These are phyloP conservation scores for Amauroascus niger DNA, from an alignment of 2,329 filamentous ascomycete species.

Conservation along the genomic window DNA sequence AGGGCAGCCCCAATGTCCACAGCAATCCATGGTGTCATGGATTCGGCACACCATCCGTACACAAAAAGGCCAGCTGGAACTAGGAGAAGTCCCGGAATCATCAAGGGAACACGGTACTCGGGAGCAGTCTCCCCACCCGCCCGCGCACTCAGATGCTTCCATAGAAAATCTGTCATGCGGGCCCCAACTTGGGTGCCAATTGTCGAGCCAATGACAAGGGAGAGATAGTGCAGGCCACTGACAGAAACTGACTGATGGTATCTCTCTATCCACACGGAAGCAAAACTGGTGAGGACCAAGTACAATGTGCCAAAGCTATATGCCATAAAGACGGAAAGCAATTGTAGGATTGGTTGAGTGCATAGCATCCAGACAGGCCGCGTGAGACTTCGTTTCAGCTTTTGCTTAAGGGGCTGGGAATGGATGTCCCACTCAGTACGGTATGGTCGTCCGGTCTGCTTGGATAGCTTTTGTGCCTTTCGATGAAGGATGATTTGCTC, in stretches of 20 bases:
- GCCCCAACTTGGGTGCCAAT: slow-evolving; percentile 14
- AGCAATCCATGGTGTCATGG: slow-evolving; percentile 35
- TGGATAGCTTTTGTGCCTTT: too few relatives aligned
- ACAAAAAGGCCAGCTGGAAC: slow-evolving; percentile 14
- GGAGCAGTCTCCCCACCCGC: slow-evolving; percentile 28
- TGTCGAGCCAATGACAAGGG: slow-evolving; percentile 38
- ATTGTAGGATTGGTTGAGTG: neutral
- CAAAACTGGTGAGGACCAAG: slow-evolving; percentile 44
- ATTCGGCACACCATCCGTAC: slow-evolving; percentile 27
- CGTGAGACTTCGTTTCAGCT: too few relatives aligned
- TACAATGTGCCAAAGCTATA: slow-evolving; percentile 18
- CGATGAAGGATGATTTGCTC: too few relatives aligned
- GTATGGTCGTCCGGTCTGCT: too few relatives aligned
- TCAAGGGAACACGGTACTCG: slow-evolving; percentile 17
- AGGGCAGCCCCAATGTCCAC: slow-evolving; percentile 43
- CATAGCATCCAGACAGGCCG: too few relatives aligned
- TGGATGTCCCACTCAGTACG: too few relatives aligned
- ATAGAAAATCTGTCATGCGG: slow-evolving; percentile 14
- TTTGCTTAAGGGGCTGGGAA: too few relatives aligned
- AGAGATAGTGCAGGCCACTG: slow-evolving; percentile 31
- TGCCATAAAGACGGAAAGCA: slow-evolving; percentile 20
- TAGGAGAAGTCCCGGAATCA: slow-evolving; percentile 8
- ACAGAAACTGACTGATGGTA: slow-evolving; percentile 20
- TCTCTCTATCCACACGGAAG: slow-evolving; percentile 40
- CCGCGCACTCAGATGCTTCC: slow-evolving; percentile 19